A percentile compares a stretch with the other conserved stretches of the same genome.
These are phyloP conservation scores for Neltuma alba DNA, from an alignment of 306 rosid species.

Conservation along the genomic window DNA sequence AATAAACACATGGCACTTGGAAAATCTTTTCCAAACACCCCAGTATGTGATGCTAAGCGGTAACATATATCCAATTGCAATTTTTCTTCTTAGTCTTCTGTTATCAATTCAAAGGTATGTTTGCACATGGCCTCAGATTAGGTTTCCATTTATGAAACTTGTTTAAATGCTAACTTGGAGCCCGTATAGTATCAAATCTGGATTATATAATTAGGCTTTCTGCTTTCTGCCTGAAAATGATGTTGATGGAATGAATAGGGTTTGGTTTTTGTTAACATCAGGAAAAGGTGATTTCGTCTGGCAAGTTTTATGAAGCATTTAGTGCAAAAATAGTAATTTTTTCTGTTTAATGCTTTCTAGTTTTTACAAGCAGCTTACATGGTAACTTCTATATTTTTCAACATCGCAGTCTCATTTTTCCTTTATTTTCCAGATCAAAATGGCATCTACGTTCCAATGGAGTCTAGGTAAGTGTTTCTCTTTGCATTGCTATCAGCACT, in stretches of 20 bases:
- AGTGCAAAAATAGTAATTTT: not conserved
- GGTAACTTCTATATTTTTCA: not conserved
- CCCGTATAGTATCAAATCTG: not conserved
- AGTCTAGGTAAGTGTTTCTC: constrained; percentile 56
- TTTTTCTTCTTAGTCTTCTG: not conserved
- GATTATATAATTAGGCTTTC: not conserved
- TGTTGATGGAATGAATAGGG: not conserved
- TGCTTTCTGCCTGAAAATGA: not conserved
- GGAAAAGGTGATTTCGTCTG: constrained; percentile 5
- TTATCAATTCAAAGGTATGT: not conserved
- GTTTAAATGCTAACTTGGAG: not conserved
- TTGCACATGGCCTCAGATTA: not conserved
- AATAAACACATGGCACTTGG: not conserved
- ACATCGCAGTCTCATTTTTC: constrained; percentile 27
- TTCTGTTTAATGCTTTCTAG: not conserved
- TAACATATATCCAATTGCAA: not conserved
- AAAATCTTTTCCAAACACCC: not conserved
- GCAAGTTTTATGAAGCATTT: constrained; percentile 28
- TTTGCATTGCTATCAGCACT: constrained; percentile 15
- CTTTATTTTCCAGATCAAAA: constrained; percentile 64
- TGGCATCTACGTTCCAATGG: constrained; percentile 50
- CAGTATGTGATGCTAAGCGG: not conserved
- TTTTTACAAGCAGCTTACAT: not conserved
- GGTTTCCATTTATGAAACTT: not conserved
- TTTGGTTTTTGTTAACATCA: not conserved